A percentile compares a stretch with the other conserved stretches of the same genome.
These are phyloP conservation scores for Madurella fahalii DNA, from an alignment of 2,329 filamentous ascomycete species.

Conservation along the genomic window DNA sequence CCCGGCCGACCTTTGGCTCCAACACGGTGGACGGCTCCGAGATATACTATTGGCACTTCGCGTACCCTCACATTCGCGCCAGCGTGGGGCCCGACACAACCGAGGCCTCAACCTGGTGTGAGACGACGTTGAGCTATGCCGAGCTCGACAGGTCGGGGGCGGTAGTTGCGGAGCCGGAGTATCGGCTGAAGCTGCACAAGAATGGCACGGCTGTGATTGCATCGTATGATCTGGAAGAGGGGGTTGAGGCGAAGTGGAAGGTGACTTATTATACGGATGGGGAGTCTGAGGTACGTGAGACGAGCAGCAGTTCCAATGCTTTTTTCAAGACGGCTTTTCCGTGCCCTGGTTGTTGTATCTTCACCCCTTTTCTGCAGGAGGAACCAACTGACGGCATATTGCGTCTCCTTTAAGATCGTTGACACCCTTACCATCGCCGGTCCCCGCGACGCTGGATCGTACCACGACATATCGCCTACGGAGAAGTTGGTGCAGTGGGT, in stretches of 20 bases:
- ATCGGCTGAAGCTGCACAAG: conserved; percentile 11
- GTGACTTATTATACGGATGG: neutral
- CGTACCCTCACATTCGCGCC: conserved; percentile 5
- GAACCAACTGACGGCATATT: too few species aligned
- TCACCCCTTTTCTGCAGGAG: too few species aligned
- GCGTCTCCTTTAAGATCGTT: neutral
- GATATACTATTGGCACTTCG: conserved; percentile 16
- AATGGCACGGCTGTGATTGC: conserved; percentile 7
- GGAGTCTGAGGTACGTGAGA: neutral
- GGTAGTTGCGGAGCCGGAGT: neutral
- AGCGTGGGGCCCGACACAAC: neutral
- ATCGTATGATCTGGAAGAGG: conserved; percentile 2
- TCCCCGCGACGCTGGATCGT: neutral
- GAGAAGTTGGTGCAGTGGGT: conserved; percentile 1
- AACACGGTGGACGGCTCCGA: conserved; percentile 16
- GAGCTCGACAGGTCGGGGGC: neutral
- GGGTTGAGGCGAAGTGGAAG: conserved; percentile 7
- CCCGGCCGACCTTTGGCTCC: conserved; percentile 6
- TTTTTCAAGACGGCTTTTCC: too few species aligned
- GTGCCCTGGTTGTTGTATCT: too few species aligned
- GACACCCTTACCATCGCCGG: conserved; percentile 6
- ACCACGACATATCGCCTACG: neutral
- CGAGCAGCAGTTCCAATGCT: too few species aligned
- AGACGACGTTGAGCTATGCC: conserved; percentile 9
- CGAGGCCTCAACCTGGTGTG: conserved; percentile 10